phyloP scores from a whole-genome alignment of 2,329 filamentous ascomycete species.

The Scedosporium dehoogii region DNA sequence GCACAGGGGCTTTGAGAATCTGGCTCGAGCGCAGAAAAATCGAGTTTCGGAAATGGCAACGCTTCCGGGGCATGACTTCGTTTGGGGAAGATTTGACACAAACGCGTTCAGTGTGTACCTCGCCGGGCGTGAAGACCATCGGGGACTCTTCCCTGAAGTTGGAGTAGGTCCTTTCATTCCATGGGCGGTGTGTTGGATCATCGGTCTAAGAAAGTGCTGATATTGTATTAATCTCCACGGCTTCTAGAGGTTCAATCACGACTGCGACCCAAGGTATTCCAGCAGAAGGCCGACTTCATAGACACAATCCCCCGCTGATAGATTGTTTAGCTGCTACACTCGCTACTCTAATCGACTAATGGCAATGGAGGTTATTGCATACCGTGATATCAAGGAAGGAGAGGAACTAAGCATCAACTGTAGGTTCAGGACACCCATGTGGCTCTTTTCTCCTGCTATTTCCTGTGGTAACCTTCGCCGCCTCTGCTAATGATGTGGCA shows the following conservation, averaged over 20 bases:
- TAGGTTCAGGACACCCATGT: conserved; percentile 8
- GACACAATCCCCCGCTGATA: background rate
- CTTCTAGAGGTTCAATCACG: conserved; percentile 15
- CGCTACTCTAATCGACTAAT: conserved; percentile 14
- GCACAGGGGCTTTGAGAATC: background rate
- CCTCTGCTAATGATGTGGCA: background rate
- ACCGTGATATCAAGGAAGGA: conserved; percentile 16
- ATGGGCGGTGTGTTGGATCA: background rate
- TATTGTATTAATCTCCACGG: background rate
- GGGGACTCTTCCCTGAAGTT: conserved; percentile 16
- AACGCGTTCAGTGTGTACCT: conserved; percentile 19
- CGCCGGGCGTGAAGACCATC: conserved; percentile 5
- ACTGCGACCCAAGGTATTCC: conserved; percentile 19
- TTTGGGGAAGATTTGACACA: conserved; percentile 24
- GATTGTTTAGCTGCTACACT: conserved; percentile 11
- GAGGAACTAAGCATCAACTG: conserved; percentile 21
- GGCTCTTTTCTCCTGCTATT: background rate
- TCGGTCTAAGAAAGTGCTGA: background rate
- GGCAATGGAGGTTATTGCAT: conserved; percentile 16
- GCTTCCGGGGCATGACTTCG: background rate
- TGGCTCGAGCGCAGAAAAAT: background rate
- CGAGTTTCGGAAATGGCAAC: background rate
- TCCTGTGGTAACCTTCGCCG: background rate
- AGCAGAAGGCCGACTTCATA: background rate
- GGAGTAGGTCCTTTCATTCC: conserved; percentile 13